Conservation (phyloP, 129 eudicot genomes). For the Flaveria robusta region DNA sequence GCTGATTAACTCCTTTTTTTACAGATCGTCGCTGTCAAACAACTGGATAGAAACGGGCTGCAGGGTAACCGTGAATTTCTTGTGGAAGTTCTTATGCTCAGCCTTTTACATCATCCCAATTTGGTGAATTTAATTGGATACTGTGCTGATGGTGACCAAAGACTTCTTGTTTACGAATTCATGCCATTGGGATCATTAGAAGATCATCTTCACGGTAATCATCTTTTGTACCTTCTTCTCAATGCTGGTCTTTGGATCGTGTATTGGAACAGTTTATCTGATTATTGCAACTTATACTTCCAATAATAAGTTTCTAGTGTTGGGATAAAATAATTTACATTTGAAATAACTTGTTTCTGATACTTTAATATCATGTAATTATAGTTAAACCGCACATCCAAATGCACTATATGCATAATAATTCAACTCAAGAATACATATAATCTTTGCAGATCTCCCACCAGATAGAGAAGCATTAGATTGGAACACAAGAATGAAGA, state of each 20-base stretch:
- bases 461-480: slow-evolving; percentile 79
- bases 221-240: not conserved
- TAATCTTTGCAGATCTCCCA: slow-evolving; percentile 65
- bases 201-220: slow-evolving; percentile 90
- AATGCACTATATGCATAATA: not conserved
- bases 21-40: slow-evolving; percentile 92
- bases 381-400: not conserved
- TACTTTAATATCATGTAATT: not conserved
- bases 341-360: not conserved
- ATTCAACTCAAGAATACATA: not conserved
- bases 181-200: slow-evolving; percentile 94
- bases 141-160: slow-evolving; percentile 98
- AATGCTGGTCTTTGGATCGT: not conserved
- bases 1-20: slow-evolving; percentile 15
- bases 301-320: not conserved
- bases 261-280: not conserved
- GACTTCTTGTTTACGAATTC: slow-evolving; percentile 92
- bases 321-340: no score
- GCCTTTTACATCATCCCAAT: slow-evolving; percentile 91
- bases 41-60: slow-evolving; percentile 92
- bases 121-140: slow-evolving; percentile 83
- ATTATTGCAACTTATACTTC: not conserved
- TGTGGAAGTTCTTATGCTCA: slow-evolving; percentile 96
- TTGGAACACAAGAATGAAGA: slow-evolving; percentile 95
- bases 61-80: slow-evolving; percentile 97